Base-by-base conservation (phyloP, 2,329 filamentous ascomycete species). In the Paramyrothecium sp. region DNA sequence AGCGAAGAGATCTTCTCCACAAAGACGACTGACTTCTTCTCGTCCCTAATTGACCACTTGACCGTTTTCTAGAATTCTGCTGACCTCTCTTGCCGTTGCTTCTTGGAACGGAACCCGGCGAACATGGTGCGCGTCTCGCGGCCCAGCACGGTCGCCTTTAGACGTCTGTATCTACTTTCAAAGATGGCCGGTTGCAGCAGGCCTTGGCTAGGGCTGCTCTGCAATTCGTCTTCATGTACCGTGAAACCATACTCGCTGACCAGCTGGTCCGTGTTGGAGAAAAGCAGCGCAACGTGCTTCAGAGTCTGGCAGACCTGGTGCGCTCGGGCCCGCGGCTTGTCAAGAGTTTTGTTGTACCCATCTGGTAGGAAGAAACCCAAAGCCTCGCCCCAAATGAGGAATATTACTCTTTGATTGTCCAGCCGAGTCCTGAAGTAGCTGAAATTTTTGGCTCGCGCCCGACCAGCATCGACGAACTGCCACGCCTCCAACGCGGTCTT, bases 381-480 rank as follows among this genome's bases (percentile, higher is more conserved):
- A n/a, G 50, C 34, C 44, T 57, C 46, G 7, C 38, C 55, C 55
- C 55, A 57, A 41, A 54, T 57, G 21, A 57, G 51, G 26, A 57
- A 57, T 13, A 54, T 46, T 12, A 51, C 52, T 16, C 55, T 51
- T 23, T 57, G 55, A 44, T 38, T 46, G 22, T 57, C 55, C n/a
- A 57, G 51, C 20, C 51, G 41, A 17, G 51, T 54, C 13, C 47
- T 34, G 5, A 57, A 41, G 46, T 53, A 47, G 23, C 12, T 54
- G 46, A 54, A 54, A 19, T 30, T 38, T 22, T 38, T n/a, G 10
- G 51, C 55, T 19, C 50, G 23, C 11, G 12, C 41, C 23, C 34
- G 51, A 13, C 51, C 55, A 16, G 55, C 55, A 44, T 57, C 55
- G 55, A 57, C 55, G 46, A 57, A 54, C 23, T 53, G 33, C 55